Evolutionary conservation across 2,329 filamentous ascomycete genomes (phyloP).

Genomic region (Verticillium tricorpus): DNA sequence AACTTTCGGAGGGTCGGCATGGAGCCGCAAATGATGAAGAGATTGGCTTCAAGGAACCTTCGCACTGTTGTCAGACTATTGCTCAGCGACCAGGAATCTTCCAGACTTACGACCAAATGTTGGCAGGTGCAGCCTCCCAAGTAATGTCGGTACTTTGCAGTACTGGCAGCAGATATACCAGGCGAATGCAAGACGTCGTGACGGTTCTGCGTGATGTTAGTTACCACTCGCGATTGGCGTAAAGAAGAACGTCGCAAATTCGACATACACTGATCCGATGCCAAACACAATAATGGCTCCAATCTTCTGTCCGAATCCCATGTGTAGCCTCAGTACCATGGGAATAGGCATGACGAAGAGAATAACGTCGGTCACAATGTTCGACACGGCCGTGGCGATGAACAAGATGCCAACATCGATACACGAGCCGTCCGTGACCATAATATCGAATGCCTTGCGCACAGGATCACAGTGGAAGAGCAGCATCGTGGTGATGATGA

Average conservation of each 20-base stretch:
- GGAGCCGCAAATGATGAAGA: slow-evolving; percentile 35
- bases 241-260: neutral
- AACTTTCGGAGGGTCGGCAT: slow-evolving; percentile 35
- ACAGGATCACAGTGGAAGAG: slow-evolving; percentile 34
- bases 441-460: slow-evolving; percentile 23
- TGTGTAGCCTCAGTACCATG: slow-evolving; percentile 37
- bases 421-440: slow-evolving; percentile 27
- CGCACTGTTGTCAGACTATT: neutral
- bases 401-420: slow-evolving; percentile 41
- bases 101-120: slow-evolving; percentile 9
- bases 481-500: slow-evolving; percentile 26
- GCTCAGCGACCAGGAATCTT: rapidly evolving
- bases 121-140: slow-evolving; percentile 9
- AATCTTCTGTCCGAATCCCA: slow-evolving; percentile 40
- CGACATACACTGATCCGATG: slow-evolving; percentile 28
- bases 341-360: slow-evolving; percentile 42
- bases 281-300: slow-evolving; percentile 39
- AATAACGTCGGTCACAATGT: slow-evolving; percentile 43
- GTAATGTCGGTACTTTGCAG: slow-evolving; percentile 6
- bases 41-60: slow-evolving; percentile 32
- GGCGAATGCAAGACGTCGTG: slow-evolving; percentile 7
- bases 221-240: too few relatives aligned
- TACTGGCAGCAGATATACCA: slow-evolving; percentile 5
- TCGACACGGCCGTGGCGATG: slow-evolving; percentile 41
- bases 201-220: slow-evolving; percentile 1